Base-by-base conservation (phyloP, 140 eudicot species). In the Anethum foeniculum region DNA sequence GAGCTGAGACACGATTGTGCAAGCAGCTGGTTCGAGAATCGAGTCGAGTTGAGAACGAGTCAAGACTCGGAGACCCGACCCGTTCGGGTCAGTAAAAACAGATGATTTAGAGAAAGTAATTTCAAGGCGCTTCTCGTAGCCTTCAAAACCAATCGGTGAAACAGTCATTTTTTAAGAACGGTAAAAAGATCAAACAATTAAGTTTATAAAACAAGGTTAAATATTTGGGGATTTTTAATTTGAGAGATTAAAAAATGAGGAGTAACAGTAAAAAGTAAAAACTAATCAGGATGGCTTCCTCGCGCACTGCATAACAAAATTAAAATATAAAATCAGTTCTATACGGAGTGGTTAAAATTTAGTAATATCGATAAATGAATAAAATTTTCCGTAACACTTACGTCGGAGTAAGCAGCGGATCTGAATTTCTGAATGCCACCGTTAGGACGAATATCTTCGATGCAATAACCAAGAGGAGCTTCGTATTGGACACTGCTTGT, bases 321-420 rank as follows among this genome's bases (percentile, higher is more conserved):
- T 7, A 30, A 27, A 78, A 76, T 27, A 21, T 1, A 84, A 39
- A 51, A 78, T 87, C 79, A 83, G 78, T 9, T 34, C 27, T 36
- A 38, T 36, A 0, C 5, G 43, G 43, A 39, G 0, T 2, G 43
- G 6, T 6, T 39, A 39, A 39, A 39, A 2, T 39, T 12, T 58
- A 30, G 47, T 47, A 47, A 81, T 0, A n/a, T 16, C 69, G n/a
- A 68, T 28, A 15, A 11, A 25, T 71, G 13, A 47, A 34, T 71
- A 30, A 34, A 28, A 34, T 12, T 1, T 0, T 67, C 1, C 9
- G 8, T 5, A 38, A 36, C 27, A 36, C 81, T 80, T 74, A 90
- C 95, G 90, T 90, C 87, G 49, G 92, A 90, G 87, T 90, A 89
- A 71, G 93, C 90, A 85, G 93, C 88, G 54, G 93, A 89, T 74